Conservation (phyloP, 2,329 filamentous ascomycete species). For the Harringtonia aguacate region DNA sequence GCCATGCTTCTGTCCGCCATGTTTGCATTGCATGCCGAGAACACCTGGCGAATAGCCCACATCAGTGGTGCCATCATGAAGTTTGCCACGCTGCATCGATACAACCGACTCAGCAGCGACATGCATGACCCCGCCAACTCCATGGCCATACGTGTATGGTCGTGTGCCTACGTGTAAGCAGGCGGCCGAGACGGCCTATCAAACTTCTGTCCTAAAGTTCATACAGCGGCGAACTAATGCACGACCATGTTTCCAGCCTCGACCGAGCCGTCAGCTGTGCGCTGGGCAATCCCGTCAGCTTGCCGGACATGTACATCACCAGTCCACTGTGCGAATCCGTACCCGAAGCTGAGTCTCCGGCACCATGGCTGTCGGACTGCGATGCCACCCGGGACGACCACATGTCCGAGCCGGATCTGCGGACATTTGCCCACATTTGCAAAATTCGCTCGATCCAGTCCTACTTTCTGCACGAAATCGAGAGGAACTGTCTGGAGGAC, state of each 20-base stretch:
- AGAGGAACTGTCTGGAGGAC: background rate
- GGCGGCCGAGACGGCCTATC: too few relatives aligned
- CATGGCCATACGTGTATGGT: conserved; percentile 6
- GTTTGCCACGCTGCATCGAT: conserved; percentile 6
- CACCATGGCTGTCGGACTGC: conserved; percentile 4
- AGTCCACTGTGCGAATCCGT: conserved; percentile 3
- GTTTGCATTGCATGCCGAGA: conserved; percentile 8
- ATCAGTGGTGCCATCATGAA: conserved; percentile 7
- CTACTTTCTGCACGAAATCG: background rate
- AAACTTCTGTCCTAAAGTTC: too few relatives aligned
- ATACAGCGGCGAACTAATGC: too few relatives aligned
- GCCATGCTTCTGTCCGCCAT: conserved; percentile 9
- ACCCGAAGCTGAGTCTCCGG: background rate
- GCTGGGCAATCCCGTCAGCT: conserved; percentile 4
- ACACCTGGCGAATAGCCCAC: conserved; percentile 7
- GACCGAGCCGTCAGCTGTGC: conserved; percentile 3
- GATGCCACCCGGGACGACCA: background rate
- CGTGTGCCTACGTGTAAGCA: conserved; percentile 6
- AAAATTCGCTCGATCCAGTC: conserved; percentile 3
- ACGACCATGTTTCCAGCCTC: background rate
- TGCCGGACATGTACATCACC: conserved; percentile 6
- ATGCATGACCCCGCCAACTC: background rate
- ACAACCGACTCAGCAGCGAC: background rate
- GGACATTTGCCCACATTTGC: conserved; percentile 7
- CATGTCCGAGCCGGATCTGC: conserved; percentile 2